A percentile compares a stretch with the other conserved stretches of the same genome.
Evolutionary conservation across 768 basidiomycete genomes (phyloP).

Genomic region (Russula griseocarnosa): DNA sequence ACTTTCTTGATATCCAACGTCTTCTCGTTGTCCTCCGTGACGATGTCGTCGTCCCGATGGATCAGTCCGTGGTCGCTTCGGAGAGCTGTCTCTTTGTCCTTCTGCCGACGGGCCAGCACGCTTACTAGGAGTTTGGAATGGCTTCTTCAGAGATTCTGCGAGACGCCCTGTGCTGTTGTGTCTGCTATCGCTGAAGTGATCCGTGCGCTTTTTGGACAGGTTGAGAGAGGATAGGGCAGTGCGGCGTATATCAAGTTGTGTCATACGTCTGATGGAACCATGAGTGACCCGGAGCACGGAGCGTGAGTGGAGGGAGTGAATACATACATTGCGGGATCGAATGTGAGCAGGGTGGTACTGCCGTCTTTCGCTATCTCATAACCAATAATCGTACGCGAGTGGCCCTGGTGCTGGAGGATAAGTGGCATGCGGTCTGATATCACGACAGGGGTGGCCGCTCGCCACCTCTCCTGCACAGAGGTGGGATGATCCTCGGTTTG

Average conservation of each 20-base stretch:
- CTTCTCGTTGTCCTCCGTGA: constrained; percentile 29
- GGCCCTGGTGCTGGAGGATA: constrained; percentile 77
- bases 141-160: constrained; percentile 8
- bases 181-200: neutral
- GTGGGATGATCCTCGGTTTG: constrained; percentile 31
- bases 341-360: constrained; percentile 59
- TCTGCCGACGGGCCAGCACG: constrained; percentile 6
- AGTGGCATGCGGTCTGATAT: constrained; percentile 70
- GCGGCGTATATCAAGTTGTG: neutral
- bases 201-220: neutral
- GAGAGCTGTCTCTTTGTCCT: neutral
- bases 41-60: constrained; percentile 27
- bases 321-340: constrained; percentile 70
- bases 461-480: constrained; percentile 52
- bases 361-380: constrained; percentile 65
- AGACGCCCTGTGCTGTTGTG: neutral
- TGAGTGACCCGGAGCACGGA: neutral
- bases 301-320: neutral
- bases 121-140: constrained; percentile 7
- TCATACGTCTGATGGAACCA: constrained; percentile 11
- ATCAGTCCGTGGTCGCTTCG: constrained; percentile 27
- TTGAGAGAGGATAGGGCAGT: constrained; percentile 16
- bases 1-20: constrained; percentile 36
- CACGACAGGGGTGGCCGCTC: constrained; percentile 48
- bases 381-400: constrained; percentile 85